Conservation (phyloP, 2,329 filamentous ascomycete genomes). For the Erysiphe pulchra region DNA sequence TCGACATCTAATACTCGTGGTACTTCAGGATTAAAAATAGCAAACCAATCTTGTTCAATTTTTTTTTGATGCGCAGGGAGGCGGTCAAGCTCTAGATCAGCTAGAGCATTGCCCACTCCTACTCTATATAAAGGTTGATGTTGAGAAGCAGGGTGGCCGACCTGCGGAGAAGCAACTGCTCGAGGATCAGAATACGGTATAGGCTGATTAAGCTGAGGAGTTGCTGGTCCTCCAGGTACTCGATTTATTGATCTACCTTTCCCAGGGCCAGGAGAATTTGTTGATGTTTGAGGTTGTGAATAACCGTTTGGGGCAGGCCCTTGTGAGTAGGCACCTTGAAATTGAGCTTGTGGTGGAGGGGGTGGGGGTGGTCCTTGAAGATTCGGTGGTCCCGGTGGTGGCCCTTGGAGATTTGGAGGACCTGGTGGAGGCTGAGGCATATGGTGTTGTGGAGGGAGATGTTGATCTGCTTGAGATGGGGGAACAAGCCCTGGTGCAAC, state of each 20-base stretch:
- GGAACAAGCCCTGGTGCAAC: slow-evolving; percentile 63
- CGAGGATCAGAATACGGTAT: slow-evolving; percentile 64
- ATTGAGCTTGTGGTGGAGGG: slow-evolving; percentile 21
- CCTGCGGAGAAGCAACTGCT: slow-evolving; percentile 46
- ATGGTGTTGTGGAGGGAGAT: slow-evolving; percentile 27
- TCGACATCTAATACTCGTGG: slow-evolving; percentile 81
- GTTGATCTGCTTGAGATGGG: slow-evolving; percentile 33
- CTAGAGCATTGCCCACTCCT: slow-evolving; percentile 45
- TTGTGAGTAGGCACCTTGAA: slow-evolving; percentile 16
- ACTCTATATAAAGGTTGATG: slow-evolving; percentile 21
- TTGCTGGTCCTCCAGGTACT: slow-evolving; percentile 48
- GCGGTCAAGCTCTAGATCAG: slow-evolving; percentile 67
- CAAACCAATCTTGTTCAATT: slow-evolving; percentile 79
- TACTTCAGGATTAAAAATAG: slow-evolving; percentile 82
- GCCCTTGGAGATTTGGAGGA: slow-evolving; percentile 11
- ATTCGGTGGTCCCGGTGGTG: slow-evolving; percentile 1
- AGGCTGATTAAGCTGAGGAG: slow-evolving; percentile 74
- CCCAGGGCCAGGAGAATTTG: slow-evolving; percentile 63
- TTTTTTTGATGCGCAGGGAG: slow-evolving; percentile 74
- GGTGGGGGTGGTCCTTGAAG: slow-evolving; percentile 5
- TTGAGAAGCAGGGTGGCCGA: slow-evolving; percentile 56
- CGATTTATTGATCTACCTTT: slow-evolving; percentile 36
- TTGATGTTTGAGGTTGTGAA: slow-evolving; percentile 59
- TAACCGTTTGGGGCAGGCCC: slow-evolving; percentile 38
- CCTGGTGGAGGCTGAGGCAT: slow-evolving; percentile 46